A percentile compares a stretch with the other conserved stretches of the same genome.
These are phyloP conservation scores for Diaporthe sp. DNA, from an alignment of 2,329 filamentous ascomycete genomes.

Conservation along the genomic window DNA sequence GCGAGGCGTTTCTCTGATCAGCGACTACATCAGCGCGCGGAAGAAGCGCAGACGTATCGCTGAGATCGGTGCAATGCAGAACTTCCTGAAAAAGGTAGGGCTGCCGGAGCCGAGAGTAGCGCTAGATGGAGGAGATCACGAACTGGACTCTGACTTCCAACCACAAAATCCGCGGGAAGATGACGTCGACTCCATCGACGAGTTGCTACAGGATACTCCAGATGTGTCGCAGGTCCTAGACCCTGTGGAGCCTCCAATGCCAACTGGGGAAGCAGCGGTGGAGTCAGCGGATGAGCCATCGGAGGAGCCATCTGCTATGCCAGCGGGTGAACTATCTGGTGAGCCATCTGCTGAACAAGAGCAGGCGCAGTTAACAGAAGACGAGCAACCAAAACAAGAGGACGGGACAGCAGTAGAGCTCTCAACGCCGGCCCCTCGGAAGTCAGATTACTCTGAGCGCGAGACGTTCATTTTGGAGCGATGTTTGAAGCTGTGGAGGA, in stretches of 20 bases:
- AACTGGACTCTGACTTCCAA: slow-evolving; percentile 48
- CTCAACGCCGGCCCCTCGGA: slow-evolving; percentile 33
- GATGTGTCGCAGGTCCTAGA: slow-evolving; percentile 57
- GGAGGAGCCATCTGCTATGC: not conserved
- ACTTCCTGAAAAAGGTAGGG: slow-evolving; percentile 70
- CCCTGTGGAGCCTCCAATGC: not conserved
- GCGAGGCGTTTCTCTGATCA: slow-evolving; percentile 88
- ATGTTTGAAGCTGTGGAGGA: slow-evolving; percentile 73
- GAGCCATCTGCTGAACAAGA: not conserved
- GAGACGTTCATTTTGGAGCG: slow-evolving; percentile 62
- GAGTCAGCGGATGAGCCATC: slow-evolving; percentile 16
- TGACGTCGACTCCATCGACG: slow-evolving; percentile 65
- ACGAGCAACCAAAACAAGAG: slow-evolving; percentile 39
- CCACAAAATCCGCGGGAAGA: slow-evolving; percentile 48
- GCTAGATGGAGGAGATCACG: slow-evolving; percentile 47
- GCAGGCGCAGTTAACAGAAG: not conserved
- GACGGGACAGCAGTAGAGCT: slow-evolving; percentile 39
- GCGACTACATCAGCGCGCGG: slow-evolving; percentile 81
- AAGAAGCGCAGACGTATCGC: slow-evolving; percentile 79
- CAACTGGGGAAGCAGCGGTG: not conserved
- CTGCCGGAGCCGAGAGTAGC: slow-evolving; percentile 53
- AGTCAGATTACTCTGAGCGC: slow-evolving; percentile 56
- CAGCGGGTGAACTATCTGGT: slow-evolving; percentile 30
- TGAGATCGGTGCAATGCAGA: slow-evolving; percentile 82
- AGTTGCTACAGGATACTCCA: slow-evolving; percentile 67